Evolutionary conservation across 805 yeast genomes (phyloP), one percentile per base, ranked within the genome.

Genomic region (Candida suzukii): DNA sequence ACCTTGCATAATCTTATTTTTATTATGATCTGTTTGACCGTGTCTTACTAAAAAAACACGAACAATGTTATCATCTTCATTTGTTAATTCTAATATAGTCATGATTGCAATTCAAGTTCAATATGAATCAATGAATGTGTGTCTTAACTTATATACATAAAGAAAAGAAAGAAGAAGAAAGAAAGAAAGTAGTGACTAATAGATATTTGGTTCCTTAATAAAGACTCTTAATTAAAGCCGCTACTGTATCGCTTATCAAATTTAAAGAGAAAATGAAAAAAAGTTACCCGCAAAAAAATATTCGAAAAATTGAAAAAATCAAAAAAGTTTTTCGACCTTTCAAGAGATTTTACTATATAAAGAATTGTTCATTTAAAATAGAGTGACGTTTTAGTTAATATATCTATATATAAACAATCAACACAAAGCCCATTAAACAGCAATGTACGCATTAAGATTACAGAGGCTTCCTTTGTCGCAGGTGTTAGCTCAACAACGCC

Each of bases 1-100:
- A 1, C 96, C 96, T 60, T 87, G 96, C 30, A 87, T 60, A 38
- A 83, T 81, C 60, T 78, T 81, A 40, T 71, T 56, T 30, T 70
- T 68, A 55, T 87, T 87, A 59, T 81, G 80, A 42, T 79, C 79
- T 0, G 96, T 87, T 57, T 83, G 93, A 1, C 95, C 96, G 52
- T 87, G 96, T 52, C 96, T 74, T 4, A 87, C 75, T 5, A 86
- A 58, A 48, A 82, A 80, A 3, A 84, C 42, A 11, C 68, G 47
- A 8, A 59, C 44, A 7, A 39, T 46, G 6, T 30, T 18, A 2
- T 22, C 19, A 35, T 53, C 48, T 13, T 39, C 38, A 35, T 58
- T 60, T 12, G 44, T 40, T 28, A 48, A 41, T 24, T 43, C 42
- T 32, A 42, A 47, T 6, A 46, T 43, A 10, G 57, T 51, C 57